Percentiles rank a stretch among this genome's conserved stretches.
Evolutionary conservation across 306 rosid species (phyloP).

Genomic region (Biancaea sappan): DNA sequence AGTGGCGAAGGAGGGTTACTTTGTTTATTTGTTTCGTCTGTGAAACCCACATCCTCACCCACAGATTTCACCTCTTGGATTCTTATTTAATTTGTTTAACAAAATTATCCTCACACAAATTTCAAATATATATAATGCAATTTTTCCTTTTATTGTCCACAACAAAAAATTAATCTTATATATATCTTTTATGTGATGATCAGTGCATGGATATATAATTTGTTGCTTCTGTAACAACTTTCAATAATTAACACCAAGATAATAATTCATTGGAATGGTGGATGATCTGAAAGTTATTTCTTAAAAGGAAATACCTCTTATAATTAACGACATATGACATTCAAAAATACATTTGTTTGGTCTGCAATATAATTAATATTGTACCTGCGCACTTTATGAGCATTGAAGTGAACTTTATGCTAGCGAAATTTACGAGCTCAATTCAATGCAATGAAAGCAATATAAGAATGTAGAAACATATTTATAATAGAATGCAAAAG

Average conservation of each 20-base stretch:
- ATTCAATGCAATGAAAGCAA: constrained; percentile 3
- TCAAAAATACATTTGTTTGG: no score
- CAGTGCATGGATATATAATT: no score
- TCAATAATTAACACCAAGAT: no score
- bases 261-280: no score
- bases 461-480: not conserved
- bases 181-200: no score
- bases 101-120: not conserved
- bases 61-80: not conserved
- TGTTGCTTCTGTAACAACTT: no score
- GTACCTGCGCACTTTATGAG: not conserved
- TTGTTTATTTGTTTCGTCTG: not conserved
- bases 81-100: no score
- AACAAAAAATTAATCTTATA: no score
- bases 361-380: not conserved
- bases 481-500: not conserved
- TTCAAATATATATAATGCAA: not conserved
- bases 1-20: not conserved
- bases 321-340: no score
- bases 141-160: not conserved
- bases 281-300: not conserved
- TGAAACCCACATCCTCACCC: not conserved
- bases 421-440: constrained; percentile 1
- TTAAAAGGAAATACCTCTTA: not conserved
- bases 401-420: constrained; percentile 8